Evolutionary conservation across 2,329 filamentous ascomycete genomes (phyloP).

Genomic region (Neospermospora avenae): DNA sequence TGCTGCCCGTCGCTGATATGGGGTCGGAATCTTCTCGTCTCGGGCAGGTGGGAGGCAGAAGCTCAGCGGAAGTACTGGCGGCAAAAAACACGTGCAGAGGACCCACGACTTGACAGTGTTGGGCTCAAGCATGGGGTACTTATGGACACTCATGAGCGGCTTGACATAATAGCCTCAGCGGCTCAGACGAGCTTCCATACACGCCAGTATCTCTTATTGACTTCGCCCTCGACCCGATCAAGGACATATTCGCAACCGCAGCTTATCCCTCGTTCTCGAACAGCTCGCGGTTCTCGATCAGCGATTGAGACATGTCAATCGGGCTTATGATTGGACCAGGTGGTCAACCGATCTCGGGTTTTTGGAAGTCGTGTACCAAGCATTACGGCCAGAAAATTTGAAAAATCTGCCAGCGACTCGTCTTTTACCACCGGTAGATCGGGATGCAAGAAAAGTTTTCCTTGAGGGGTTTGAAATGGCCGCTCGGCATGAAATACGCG

Average conservation of each 20-base stretch:
- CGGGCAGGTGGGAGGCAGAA: too few species aligned
- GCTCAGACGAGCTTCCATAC: not conserved
- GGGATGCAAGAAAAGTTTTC: not conserved
- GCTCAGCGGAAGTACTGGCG: too few species aligned
- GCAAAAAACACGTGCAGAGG: not conserved
- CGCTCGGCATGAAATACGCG: not conserved
- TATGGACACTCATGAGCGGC: not conserved
- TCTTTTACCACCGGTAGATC: not conserved
- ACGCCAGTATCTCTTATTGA: too few species aligned
- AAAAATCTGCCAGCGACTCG: not conserved
- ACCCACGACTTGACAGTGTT: not conserved
- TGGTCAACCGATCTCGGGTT: not conserved
- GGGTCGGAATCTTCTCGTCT: too few species aligned
- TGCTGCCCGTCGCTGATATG: too few species aligned
- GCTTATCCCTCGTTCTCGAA: not conserved
- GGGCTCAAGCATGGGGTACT: not conserved
- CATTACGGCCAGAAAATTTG: not conserved
- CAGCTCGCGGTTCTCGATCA: not conserved
- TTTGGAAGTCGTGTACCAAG: not conserved
- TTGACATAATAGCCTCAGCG: not conserved
- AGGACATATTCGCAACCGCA: not conserved
- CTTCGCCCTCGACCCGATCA: not conserved
- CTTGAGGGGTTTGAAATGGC: not conserved
- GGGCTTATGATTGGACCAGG: not conserved
- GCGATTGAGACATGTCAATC: not conserved